Evolutionary conservation across 2,329 filamentous ascomycete genomes (phyloP).

Genomic region (Trichoderma koningii): DNA sequence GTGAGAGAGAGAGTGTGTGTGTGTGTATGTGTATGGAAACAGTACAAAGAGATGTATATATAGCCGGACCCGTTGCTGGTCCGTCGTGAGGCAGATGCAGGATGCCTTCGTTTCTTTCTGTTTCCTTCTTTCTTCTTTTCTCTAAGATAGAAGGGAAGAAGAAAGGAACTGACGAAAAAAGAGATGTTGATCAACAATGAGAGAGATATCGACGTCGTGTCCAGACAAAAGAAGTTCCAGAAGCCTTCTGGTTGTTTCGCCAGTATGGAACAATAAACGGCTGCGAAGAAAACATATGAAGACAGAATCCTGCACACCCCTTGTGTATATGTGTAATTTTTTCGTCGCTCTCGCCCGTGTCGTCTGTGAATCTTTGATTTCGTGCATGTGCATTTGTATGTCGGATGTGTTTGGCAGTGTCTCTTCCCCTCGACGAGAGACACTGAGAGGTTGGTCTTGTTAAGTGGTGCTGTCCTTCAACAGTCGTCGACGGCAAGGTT

Average conservation of each 20-base stretch:
- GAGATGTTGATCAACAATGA: neutral
- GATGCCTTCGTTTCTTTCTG: neutral
- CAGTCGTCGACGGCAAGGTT: neutral
- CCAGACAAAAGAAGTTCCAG: neutral
- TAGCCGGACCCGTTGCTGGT: neutral
- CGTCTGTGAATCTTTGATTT: neutral
- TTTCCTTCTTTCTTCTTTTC: neutral
- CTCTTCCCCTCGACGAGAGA: neutral
- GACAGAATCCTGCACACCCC: conserved; percentile 21
- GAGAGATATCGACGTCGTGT: conserved; percentile 5
- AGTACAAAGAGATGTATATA: conserved; percentile 2
- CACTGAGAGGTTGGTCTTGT: neutral
- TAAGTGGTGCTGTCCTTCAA: no score
- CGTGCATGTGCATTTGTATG: conserved; percentile 1
- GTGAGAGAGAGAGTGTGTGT: no score
- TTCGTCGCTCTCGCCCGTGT: neutral
- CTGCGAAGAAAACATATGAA: conserved; percentile 4
- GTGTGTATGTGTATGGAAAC: no score
- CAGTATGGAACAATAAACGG: conserved; percentile 17
- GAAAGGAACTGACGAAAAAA: neutral
- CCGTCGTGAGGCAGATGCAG: neutral
- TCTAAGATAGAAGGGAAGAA: neutral
- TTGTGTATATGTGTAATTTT: neutral
- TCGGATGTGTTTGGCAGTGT: neutral
- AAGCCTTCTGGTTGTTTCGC: neutral